Evolutionary conservation across 2,329 filamentous ascomycete genomes (phyloP), one percentile per base, ranked within the genome.

Genomic region (Endoconidiophora polonica): DNA sequence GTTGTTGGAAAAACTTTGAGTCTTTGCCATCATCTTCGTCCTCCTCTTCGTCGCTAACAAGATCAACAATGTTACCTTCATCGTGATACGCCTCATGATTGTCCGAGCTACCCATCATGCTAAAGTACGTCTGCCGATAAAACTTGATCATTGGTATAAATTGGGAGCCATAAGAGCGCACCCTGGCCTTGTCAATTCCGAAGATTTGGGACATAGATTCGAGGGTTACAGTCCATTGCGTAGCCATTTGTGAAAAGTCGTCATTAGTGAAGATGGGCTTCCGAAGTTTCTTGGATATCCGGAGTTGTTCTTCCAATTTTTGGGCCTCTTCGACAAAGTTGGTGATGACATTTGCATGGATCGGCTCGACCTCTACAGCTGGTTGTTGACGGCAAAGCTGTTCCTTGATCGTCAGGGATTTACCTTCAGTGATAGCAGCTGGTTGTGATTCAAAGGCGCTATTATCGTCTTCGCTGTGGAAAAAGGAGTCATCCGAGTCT

Each of bases 221-320:
- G 7, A 76, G 58, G 6, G 69, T 76, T 5, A 67, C 69, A 1
- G 83, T 83, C 69, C 83, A 82, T 33, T 69, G 64, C 46, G 86
- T 76, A 10, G 76, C 80, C 81, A 91, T 88, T 56, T 81, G 74
- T 36, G 79, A 76, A 46, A 87, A 71, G 12, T 85, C 71, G 20
- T 69, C 70, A 54, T 86, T 80, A 0, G 77, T 79, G 59, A 91
- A 91, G 0, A 81, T 66, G 3, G 73, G 70, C 20, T 69, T 67
- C 6, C 75, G 71, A 29, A 82, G 63, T 3, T 68, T 67, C 46
- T 75, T 74, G 22, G 68, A 67, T 54, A 77, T 74, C 57, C 81
- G 73, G 22, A 88, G 67, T 1, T 70, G 66, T 57, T 79, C 75
- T 56, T 81, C 77, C 14, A 77, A 50, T 18, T 63, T 63, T 57